Evolutionary conservation across 768 basidiomycete genomes (phyloP).

Genomic region (Erythrobasidium yunnanense): DNA sequence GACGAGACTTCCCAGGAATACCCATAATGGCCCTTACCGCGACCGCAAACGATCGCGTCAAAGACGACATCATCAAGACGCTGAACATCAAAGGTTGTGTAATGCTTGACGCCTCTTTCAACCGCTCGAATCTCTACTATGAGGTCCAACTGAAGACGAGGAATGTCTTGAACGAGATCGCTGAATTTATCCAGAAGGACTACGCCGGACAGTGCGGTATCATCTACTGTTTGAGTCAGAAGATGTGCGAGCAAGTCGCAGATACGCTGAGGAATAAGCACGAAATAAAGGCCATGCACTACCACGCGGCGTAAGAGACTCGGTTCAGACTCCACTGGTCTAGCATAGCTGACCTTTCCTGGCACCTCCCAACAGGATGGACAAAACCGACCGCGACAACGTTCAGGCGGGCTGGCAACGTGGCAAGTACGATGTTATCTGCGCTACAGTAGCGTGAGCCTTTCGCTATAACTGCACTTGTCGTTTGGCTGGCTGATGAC

Average conservation of each 20-base stretch:
- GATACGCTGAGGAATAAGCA: constrained; percentile 52
- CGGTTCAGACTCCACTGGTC: not conserved
- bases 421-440: constrained; percentile 65
- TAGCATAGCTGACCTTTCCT: not conserved
- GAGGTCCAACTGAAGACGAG: constrained; percentile 50
- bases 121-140: constrained; percentile 83
- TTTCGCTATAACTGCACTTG: too few relatives aligned
- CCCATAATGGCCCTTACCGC: constrained; percentile 96
- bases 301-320: constrained; percentile 54
- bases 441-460: constrained; percentile 64
- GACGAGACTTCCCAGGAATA: constrained; percentile 61
- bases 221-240: constrained; percentile 66
- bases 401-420: constrained; percentile 64
- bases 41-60: constrained; percentile 69
- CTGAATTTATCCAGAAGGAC: constrained; percentile 54
- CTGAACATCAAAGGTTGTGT: constrained; percentile 55
- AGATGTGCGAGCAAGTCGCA: constrained; percentile 71
- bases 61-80: constrained; percentile 64
- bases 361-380: constrained; percentile 45
- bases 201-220: constrained; percentile 55
- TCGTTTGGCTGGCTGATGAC: not conserved
- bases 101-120: constrained; percentile 71
- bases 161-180: constrained; percentile 52
- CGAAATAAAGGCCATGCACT: constrained; percentile 60
- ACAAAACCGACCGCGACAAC: constrained; percentile 51